These are phyloP conservation scores for Sungouiella blattae DNA, from an alignment of 805 yeast species.

Conservation along the genomic window DNA sequence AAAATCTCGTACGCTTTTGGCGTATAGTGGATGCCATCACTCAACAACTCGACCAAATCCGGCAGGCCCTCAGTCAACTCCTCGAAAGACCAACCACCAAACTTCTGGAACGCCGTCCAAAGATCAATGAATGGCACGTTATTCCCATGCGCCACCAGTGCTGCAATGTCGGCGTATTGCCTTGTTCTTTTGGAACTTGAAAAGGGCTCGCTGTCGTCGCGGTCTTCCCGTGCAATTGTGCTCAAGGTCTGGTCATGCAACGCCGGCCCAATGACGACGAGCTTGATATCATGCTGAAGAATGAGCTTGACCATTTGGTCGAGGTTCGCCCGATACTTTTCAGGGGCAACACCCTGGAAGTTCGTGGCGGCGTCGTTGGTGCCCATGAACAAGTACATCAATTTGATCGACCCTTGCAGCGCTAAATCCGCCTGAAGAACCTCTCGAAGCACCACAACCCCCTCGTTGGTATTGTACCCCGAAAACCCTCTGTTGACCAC, in stretches of 20 bases:
- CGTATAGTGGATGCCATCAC: conserved; percentile 60
- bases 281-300: conserved; percentile 40
- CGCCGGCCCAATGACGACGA: conserved; percentile 63
- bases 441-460: conserved; percentile 31
- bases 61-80: conserved; percentile 27
- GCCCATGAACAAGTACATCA: conserved; percentile 69
- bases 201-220: conserved; percentile 22
- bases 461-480: conserved; percentile 74
- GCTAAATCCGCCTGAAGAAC: conserved; percentile 43
- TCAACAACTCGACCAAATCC: conserved; percentile 18
- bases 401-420: conserved; percentile 25
- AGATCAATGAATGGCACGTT: conserved; percentile 58
- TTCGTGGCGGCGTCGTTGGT: conserved; percentile 58
- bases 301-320: conserved; percentile 39
- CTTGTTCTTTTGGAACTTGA: conserved; percentile 40
- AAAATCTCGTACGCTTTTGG: conserved; percentile 51
- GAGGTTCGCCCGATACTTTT: conserved; percentile 48
- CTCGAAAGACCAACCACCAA: conserved; percentile 33
- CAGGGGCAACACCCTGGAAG: conserved; percentile 47
- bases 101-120: conserved; percentile 38
- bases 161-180: conserved; percentile 50
- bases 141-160: conserved; percentile 41
- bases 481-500: conserved; percentile 69
- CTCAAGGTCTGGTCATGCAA: conserved; percentile 41
- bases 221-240: conserved; percentile 17